Conservation (phyloP, 805 yeast genomes). For the Kregervanrija pseudodelftensis region DNA sequence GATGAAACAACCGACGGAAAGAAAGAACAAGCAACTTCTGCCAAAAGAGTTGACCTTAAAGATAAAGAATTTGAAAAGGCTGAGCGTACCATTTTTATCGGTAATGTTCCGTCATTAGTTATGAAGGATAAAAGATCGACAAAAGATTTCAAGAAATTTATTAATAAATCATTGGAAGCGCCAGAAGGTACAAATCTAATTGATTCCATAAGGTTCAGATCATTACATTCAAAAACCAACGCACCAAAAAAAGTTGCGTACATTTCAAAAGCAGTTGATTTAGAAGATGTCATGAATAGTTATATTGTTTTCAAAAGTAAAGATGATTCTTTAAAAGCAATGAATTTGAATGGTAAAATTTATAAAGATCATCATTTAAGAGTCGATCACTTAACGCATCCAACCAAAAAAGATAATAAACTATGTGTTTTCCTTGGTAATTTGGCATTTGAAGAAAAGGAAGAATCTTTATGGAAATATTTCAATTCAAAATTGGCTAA, state of each 20-base stretch:
- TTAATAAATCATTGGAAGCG: conserved; percentile 29
- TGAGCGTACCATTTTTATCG: conserved; percentile 79
- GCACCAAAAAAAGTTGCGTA: conserved; percentile 91
- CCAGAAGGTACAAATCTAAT: conserved; percentile 24
- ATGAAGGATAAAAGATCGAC: conserved; percentile 55
- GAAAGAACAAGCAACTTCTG: conserved; percentile 21
- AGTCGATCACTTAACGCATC: conserved; percentile 91
- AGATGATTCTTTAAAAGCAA: conserved; percentile 38
- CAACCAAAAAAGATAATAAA: conserved; percentile 76
- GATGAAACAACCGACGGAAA: conserved; percentile 21
- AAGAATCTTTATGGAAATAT: conserved; percentile 81
- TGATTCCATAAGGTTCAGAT: conserved; percentile 81
- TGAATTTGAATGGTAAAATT: conserved; percentile 54
- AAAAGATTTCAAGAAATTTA: conserved; percentile 60
- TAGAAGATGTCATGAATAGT: conserved; percentile 78
- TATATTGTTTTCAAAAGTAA: conserved; percentile 71
- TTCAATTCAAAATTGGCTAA: conserved; percentile 42
- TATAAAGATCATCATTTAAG: conserved; percentile 73
- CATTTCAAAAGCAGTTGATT: conserved; percentile 70
- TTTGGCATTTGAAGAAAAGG: conserved; percentile 85
- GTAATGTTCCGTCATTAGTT: conserved; percentile 66
- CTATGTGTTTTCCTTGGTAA: conserved; percentile 89
- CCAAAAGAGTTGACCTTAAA: conserved; percentile 52
- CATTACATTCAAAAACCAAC: conserved; percentile 81
- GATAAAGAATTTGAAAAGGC: conserved; percentile 76